phyloP scores from a whole-genome alignment of 305 asterid species.

The Fraxinus sp. region DNA sequence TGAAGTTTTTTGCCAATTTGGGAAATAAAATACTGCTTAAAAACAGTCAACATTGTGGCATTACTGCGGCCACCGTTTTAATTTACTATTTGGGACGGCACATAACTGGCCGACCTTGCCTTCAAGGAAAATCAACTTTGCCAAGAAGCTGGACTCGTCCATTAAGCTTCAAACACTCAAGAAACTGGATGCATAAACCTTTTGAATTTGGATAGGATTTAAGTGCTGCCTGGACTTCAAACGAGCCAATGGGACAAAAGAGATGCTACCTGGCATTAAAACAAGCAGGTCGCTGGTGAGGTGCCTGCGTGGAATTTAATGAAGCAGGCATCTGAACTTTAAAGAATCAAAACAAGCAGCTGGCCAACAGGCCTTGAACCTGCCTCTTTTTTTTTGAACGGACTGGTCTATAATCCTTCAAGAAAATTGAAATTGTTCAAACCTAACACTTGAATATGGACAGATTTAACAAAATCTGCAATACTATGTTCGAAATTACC shows the following conservation, averaged over 20 bases:
- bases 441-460: not conserved
- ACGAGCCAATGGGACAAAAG: not conserved
- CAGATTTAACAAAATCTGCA: not conserved
- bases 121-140: not conserved
- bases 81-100: not conserved
- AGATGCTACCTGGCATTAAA: not conserved
- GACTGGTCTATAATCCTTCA: not conserved
- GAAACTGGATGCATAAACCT: not conserved
- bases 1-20: not conserved
- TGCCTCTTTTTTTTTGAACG: not conserved
- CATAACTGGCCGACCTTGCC: not conserved
- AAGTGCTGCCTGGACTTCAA: not conserved
- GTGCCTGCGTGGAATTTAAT: not conserved
- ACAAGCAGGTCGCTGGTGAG: not conserved
- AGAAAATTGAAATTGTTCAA: not conserved
- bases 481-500: not conserved
- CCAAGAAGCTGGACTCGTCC: not conserved
- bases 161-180: not conserved
- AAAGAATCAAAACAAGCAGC: not conserved
- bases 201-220: not conserved
- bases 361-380: not conserved
- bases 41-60: not conserved
- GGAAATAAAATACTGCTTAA: not conserved
- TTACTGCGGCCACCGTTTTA: not conserved
- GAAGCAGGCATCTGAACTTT: not conserved